phyloP scores from a whole-genome alignment of 306 rosid species.

The Prunus kanzakura region DNA sequence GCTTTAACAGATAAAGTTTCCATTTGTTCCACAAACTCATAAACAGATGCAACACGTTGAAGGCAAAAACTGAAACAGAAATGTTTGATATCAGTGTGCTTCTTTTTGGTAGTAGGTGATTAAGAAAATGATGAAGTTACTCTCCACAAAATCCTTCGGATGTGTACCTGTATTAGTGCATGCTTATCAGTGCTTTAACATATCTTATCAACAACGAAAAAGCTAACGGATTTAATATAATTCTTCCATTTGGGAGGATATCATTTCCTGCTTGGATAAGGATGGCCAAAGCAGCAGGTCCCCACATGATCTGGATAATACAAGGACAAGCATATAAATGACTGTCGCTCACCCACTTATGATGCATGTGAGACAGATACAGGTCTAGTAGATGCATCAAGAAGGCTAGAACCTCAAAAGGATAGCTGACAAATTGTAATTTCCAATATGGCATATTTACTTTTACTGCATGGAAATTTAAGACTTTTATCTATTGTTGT shows the following conservation, averaged over 20 bases:
- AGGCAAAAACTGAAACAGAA: not conserved
- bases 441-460: not conserved
- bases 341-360: conserved; percentile 5
- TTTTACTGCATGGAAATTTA: not conserved
- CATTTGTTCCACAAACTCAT: conserved; percentile 7
- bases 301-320: conserved; percentile 19
- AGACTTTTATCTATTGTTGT: not conserved
- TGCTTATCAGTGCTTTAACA: not conserved
- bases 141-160: not conserved
- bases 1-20: not conserved
- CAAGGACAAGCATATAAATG: conserved; percentile 16
- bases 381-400: conserved; percentile 2
- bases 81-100: not conserved
- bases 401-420: not conserved
- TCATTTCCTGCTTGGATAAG: conserved; percentile 13
- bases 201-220: not conserved
- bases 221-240: not conserved
- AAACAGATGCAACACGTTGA: conserved; percentile 6
- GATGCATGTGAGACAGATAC: conserved; percentile 11
- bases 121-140: not conserved
- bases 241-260: not conserved
- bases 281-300: conserved; percentile 12
- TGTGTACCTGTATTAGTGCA: not conserved
- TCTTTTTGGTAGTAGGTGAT: not conserved
- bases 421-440: not conserved